Conservation (phyloP, 768 basidiomycete species). For the Calocera cornea region DNA sequence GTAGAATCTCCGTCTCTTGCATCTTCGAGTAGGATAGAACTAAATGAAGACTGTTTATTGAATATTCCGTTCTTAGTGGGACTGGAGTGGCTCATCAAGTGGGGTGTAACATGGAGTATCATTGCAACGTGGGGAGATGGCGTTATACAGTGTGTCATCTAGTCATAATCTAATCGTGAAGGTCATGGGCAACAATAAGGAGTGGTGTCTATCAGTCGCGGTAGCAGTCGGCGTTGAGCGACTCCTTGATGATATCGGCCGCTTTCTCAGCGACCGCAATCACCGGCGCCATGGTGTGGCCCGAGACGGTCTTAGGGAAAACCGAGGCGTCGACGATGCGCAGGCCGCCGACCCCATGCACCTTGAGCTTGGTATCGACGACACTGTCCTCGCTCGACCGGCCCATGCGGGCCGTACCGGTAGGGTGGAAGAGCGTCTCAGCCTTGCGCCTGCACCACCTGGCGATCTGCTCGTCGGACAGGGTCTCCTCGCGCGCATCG, state of each 20-base stretch:
- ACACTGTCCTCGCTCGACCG: conserved; percentile 29
- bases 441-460: conserved; percentile 12
- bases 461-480: conserved; percentile 23
- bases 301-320: conserved; percentile 32
- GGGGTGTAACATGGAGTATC: too few relatives aligned
- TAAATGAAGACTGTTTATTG: neutral
- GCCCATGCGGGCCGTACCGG: conserved; percentile 29
- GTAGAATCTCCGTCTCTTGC: neutral
- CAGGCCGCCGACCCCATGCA: conserved; percentile 33
- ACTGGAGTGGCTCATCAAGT: too few relatives aligned
- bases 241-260: conserved; percentile 12
- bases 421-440: conserved; percentile 36
- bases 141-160: too few relatives aligned
- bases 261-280: conserved; percentile 17
- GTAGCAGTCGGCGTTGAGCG: neutral
- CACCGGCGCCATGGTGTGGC: conserved; percentile 27
- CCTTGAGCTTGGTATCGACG: conserved; percentile 31
- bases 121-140: too few relatives aligned
- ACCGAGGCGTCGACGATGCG: conserved; percentile 37
- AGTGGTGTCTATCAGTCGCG: neutral
- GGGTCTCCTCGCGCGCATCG: conserved; percentile 23
- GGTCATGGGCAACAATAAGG: neutral
- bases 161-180: neutral
- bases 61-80: too few relatives aligned
- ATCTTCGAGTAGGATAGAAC: neutral